Evolutionary conservation across 257 asterid species (phyloP).

Genomic region (Ligustrum vulgare): DNA sequence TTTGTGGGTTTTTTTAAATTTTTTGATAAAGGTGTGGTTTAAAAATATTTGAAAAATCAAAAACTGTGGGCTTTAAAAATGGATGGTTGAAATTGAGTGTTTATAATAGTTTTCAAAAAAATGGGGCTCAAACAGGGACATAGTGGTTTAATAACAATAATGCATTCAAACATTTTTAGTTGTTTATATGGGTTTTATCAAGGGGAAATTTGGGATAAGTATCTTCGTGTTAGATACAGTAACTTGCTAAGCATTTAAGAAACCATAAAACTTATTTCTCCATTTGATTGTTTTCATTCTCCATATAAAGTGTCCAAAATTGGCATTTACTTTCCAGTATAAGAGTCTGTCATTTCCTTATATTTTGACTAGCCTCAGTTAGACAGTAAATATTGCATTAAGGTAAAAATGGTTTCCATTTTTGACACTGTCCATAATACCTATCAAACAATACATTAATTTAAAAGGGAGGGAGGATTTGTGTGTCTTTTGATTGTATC

Average conservation of each 20-base stretch:
- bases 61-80: constrained; percentile 3
- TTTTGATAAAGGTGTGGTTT: too few relatives aligned
- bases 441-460: neutral
- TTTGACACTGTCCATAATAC: neutral
- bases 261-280: neutral
- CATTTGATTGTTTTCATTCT: neutral
- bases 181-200: neutral
- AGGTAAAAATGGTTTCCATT: neutral
- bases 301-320: neutral
- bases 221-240: neutral
- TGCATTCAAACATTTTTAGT: neutral
- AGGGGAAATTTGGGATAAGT: neutral
- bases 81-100: too few relatives aligned
- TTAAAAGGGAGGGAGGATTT: neutral
- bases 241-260: neutral
- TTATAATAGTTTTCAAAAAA: too few relatives aligned
- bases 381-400: neutral
- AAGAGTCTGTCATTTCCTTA: neutral
- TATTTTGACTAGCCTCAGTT: neutral
- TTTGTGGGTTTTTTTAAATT: too few relatives aligned
- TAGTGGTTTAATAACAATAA: neutral
- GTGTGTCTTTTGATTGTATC: neutral
- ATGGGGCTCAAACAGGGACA: too few relatives aligned
- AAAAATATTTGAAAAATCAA: too few relatives aligned
- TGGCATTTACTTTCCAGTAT: neutral